phyloP scores from a whole-genome alignment of 2,329 filamentous ascomycete species.

The Xylaria sp. region DNA sequence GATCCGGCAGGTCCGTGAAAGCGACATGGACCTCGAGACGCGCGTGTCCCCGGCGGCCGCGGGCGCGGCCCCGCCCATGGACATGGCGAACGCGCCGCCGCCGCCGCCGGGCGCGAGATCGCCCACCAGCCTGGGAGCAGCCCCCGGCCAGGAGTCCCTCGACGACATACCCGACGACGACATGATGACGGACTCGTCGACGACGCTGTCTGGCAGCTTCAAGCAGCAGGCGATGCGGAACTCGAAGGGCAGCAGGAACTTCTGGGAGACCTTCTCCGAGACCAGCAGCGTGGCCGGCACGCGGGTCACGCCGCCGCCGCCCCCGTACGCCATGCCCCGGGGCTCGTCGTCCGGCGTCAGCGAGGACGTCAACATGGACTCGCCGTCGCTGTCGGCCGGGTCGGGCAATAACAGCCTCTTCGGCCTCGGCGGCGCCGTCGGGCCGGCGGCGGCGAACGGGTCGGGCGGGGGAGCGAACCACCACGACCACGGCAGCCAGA shows the following conservation, averaged over 20 bases:
- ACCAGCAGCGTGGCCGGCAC: constrained; percentile 56
- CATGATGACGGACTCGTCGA: constrained; percentile 64
- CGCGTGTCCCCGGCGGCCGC: constrained; percentile 39
- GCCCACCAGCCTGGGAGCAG: constrained; percentile 68
- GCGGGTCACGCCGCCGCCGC: constrained; percentile 61
- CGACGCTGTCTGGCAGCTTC: constrained; percentile 66
- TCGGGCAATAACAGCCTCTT: constrained; percentile 39
- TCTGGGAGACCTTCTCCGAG: constrained; percentile 81
- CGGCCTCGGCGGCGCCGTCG: constrained; percentile 33
- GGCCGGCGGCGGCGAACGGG: no score
- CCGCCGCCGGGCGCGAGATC: constrained; percentile 68
- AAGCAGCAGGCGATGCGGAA: constrained; percentile 74
- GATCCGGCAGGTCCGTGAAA: constrained; percentile 91
- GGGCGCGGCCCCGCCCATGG: constrained; percentile 43
- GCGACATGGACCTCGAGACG: constrained; percentile 68
- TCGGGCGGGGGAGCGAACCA: no score
- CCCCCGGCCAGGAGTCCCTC: constrained; percentile 63
- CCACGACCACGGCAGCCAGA: constrained; percentile 34
- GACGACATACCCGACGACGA: constrained; percentile 74
- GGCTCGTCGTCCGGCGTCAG: constrained; percentile 64
- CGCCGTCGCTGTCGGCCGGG: constrained; percentile 52
- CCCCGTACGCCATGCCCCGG: constrained; percentile 63
- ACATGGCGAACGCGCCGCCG: constrained; percentile 52
- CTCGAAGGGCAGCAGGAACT: constrained; percentile 68
- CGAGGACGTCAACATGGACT: constrained; percentile 75